These are phyloP conservation scores for Rhodosporidiobolus sp. DNA, from an alignment of 768 basidiomycete species.

Conservation along the genomic window DNA sequence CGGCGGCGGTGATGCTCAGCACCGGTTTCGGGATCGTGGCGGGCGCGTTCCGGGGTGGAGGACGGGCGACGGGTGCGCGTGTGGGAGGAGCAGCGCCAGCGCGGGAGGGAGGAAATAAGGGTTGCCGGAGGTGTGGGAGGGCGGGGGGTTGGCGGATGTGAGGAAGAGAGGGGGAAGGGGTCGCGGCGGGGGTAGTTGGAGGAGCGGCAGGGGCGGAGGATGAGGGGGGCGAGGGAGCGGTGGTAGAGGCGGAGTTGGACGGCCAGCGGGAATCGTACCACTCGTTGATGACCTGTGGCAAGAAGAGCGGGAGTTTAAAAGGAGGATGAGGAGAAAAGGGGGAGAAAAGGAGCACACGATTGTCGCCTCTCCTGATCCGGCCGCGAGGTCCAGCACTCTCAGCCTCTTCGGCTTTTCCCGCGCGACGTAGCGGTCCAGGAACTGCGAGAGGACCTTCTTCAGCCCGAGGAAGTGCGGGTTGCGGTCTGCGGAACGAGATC, in stretches of 20 bases:
- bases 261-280: conserved; percentile 27
- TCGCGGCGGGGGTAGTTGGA: background rate
- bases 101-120: conserved; percentile 6
- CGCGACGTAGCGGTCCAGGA: conserved; percentile 50
- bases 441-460: conserved; percentile 55
- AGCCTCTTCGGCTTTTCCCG: conserved; percentile 52
- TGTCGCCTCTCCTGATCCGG: conserved; percentile 49
- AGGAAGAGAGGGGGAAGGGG: conserved; percentile 10
- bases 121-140: background rate
- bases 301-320: background rate
- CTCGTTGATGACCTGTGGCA: conserved; percentile 1
- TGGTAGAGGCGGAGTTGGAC: background rate
- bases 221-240: background rate
- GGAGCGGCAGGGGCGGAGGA: background rate
- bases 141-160: background rate
- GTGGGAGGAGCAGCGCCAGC: conserved; percentile 2
- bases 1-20: conserved; percentile 19
- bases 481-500: conserved; percentile 49
- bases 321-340: no score
- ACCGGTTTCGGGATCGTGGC: background rate
- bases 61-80: conserved; percentile 24
- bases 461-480: conserved; percentile 71
- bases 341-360: background rate
- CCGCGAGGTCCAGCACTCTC: conserved; percentile 62
- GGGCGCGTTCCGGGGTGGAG: background rate